Percentiles rank a stretch among this genome's conserved stretches.
These are phyloP conservation scores for Staphylotrichum tortipilum DNA, from an alignment of 495 filamentous ascomycete species.

Conservation along the genomic window DNA sequence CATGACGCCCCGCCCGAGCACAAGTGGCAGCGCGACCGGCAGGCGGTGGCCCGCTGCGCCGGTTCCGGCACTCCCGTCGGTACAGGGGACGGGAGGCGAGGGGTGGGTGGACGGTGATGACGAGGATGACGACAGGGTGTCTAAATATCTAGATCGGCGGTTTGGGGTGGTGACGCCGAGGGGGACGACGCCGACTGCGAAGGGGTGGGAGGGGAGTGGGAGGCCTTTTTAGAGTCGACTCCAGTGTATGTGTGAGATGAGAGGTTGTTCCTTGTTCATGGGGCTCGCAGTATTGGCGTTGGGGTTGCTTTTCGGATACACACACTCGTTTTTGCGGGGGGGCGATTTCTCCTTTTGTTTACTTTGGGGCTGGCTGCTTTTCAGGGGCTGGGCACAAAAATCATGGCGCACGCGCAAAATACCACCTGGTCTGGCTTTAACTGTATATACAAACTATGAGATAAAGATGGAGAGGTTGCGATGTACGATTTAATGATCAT, in stretches of 20 bases:
- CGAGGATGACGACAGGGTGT: constrained; percentile 6
- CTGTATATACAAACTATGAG: not conserved
- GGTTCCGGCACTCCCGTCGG: too few species aligned
- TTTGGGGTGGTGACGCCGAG: constrained; percentile 12
- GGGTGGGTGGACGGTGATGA: not conserved
- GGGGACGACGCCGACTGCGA: constrained; percentile 9
- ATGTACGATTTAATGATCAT: not conserved
- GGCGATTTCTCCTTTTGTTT: not conserved
- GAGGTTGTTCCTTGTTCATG: too few species aligned
- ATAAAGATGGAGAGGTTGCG: not conserved
- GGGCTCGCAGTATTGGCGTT: too few species aligned
- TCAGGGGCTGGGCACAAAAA: not conserved
- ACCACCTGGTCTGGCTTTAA: not conserved
- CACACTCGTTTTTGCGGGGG: not conserved
- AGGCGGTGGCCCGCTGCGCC: too few species aligned
- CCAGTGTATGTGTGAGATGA: too few species aligned
- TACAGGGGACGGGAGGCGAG: constrained; percentile 19
- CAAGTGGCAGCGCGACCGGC: constrained; percentile 2
- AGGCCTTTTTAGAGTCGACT: constrained; percentile 6
- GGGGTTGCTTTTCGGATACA: not conserved
- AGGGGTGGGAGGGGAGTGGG: constrained; percentile 9
- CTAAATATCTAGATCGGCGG: constrained; percentile 4
- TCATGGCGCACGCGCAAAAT: not conserved
- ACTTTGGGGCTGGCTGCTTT: not conserved
- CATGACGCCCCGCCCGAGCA: constrained; percentile 10